phyloP scores from a whole-genome alignment of 345 rosid genomes.

The Bretschneidera sinensis region DNA sequence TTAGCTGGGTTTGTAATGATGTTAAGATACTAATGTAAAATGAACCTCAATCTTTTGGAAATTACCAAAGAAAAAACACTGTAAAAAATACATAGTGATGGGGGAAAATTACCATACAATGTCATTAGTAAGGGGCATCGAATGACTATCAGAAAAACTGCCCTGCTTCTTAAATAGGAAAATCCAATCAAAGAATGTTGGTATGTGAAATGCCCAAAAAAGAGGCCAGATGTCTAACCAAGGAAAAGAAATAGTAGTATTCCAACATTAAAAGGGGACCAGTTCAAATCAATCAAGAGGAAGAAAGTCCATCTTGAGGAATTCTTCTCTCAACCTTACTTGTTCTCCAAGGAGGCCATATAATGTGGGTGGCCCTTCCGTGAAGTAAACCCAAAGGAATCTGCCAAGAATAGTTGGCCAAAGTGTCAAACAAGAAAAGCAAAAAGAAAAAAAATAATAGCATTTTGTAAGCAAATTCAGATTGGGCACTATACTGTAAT shows the following conservation, averaged over 20 bases:
- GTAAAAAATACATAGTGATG: no score
- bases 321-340: background rate
- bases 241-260: background rate
- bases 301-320: background rate
- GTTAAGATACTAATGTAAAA: no score
- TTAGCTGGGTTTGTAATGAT: no score
- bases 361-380: constrained; percentile 61
- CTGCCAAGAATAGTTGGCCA: constrained; percentile 33
- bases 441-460: background rate
- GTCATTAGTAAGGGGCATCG: no score
- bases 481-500: background rate
- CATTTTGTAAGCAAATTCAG: background rate
- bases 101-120: no score
- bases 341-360: background rate
- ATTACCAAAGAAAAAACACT: no score
- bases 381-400: constrained; percentile 71
- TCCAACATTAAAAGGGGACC: background rate
- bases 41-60: no score
- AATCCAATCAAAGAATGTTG: no score
- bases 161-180: no score
- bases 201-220: background rate
- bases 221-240: background rate
- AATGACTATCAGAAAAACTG: no score
- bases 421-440: background rate
- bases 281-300: background rate